These are phyloP conservation scores for Pyrenophora seminiperda DNA, from an alignment of 2,329 filamentous ascomycete species.

Conservation along the genomic window DNA sequence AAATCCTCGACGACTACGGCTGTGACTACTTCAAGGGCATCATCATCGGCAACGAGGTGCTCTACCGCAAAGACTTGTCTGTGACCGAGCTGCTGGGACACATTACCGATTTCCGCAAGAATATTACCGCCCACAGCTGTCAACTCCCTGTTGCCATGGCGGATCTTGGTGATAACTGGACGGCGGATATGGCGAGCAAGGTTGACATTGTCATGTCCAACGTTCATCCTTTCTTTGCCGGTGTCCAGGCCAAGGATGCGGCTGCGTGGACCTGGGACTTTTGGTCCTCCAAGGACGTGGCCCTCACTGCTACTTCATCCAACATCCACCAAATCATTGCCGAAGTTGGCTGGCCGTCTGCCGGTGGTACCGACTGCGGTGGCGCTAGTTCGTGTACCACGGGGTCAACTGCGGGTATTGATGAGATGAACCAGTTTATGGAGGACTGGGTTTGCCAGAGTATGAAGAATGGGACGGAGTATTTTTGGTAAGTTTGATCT, in stretches of 20 bases:
- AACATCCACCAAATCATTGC: slow-evolving; percentile 74
- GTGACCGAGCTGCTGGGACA: slow-evolving; percentile 65
- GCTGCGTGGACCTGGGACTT: slow-evolving; percentile 83
- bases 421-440: slow-evolving; percentile 86
- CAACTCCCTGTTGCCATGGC: slow-evolving; percentile 81
- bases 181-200: slow-evolving; percentile 65
- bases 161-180: slow-evolving; percentile 90
- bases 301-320: slow-evolving; percentile 60
- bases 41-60: slow-evolving; percentile 68
- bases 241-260: slow-evolving; percentile 69
- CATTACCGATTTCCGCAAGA: slow-evolving; percentile 70
- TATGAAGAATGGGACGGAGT: slow-evolving; percentile 81
- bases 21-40: slow-evolving; percentile 64
- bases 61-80: slow-evolving; percentile 70
- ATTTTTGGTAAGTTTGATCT: slow-evolving; percentile 74
- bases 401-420: slow-evolving; percentile 78
- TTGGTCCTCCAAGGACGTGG: slow-evolving; percentile 73
- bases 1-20: slow-evolving; percentile 69
- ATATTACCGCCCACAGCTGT: slow-evolving; percentile 67
- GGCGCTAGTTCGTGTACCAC: slow-evolving; percentile 59
- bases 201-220: slow-evolving; percentile 95
- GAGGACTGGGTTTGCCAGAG: slow-evolving; percentile 81
- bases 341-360: slow-evolving; percentile 89
- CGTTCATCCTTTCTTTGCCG: slow-evolving; percentile 94
- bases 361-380: slow-evolving; percentile 80